Conservation (phyloP, 192 early-diverging fungal genomes). For the Rhizoclosmatium globosum region DNA sequence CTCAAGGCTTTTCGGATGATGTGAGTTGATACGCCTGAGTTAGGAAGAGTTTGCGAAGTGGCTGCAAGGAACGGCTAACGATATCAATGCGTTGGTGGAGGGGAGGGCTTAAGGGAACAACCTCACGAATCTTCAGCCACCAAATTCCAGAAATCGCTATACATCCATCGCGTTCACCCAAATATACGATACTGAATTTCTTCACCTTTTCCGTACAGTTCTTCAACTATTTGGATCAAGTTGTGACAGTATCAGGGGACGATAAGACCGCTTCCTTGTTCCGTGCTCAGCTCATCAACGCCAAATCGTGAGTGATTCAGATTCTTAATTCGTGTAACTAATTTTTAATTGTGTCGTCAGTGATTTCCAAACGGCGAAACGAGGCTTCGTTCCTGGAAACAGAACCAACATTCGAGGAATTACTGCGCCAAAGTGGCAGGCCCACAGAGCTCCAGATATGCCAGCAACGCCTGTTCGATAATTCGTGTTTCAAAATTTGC, state of each 20-base stretch:
- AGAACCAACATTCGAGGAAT: slow-evolving; percentile 3
- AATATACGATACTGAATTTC: too few species aligned
- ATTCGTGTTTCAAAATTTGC: neutral
- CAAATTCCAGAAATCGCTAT: neutral
- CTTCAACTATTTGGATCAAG: neutral
- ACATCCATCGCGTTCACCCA: too few species aligned
- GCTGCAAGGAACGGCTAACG: neutral
- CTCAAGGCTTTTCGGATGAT: slow-evolving; percentile 7
- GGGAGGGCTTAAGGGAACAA: neutral
- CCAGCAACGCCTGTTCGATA: neutral
- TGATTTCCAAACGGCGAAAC: slow-evolving; percentile 7
- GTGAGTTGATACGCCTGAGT: neutral
- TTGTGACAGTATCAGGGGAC: slow-evolving; percentile 7
- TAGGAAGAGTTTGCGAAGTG: too few species aligned
- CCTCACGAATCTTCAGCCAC: neutral
- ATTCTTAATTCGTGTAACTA: neutral
- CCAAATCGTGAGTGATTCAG: slow-evolving; percentile 16
- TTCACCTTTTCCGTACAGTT: neutral
- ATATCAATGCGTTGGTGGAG: neutral
- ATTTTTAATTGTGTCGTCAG: neutral
- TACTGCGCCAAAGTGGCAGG: slow-evolving; percentile 4
- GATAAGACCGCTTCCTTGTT: slow-evolving; percentile 13
- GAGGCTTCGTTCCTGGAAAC: slow-evolving; percentile 17
- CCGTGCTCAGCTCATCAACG: neutral
- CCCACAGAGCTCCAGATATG: slow-evolving; percentile 3